A percentile compares a stretch with the other conserved stretches of the same genome.
Conservation (phyloP, 148 eudicot genomes). For the Polygonum aviculare region DNA sequence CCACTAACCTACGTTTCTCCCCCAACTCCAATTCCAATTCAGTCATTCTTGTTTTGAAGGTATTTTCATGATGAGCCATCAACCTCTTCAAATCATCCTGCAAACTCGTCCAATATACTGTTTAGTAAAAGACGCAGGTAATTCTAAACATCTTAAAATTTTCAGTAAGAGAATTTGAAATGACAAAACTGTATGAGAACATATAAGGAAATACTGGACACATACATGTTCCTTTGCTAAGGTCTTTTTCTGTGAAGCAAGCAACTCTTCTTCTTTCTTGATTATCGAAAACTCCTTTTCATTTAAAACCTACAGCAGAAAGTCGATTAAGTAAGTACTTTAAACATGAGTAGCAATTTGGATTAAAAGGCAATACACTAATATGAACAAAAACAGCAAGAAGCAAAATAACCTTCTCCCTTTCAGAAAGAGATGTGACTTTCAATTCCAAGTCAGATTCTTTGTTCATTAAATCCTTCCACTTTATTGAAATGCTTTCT, state of each 20-base stretch:
- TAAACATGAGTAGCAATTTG: neutral
- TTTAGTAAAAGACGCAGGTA: neutral
- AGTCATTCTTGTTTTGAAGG: slow-evolving; percentile 35
- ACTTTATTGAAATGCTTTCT: slow-evolving; percentile 45
- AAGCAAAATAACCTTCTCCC: slow-evolving; percentile 57
- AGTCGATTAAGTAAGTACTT: neutral
- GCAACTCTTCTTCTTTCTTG: slow-evolving; percentile 65
- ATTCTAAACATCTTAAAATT: neutral
- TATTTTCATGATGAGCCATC: slow-evolving; percentile 52
- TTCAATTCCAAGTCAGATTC: slow-evolving; percentile 36
- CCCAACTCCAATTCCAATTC: slow-evolving; percentile 54
- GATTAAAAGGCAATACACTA: neutral
- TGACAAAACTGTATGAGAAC: neutral
- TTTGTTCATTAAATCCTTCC: slow-evolving; percentile 33
- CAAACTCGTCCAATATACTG: slow-evolving; percentile 9
- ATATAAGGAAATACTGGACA: neutral
- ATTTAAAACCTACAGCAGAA: slow-evolving; percentile 40
- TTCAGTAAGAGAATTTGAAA: neutral
- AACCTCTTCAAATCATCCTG: slow-evolving; percentile 52
- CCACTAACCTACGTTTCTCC: slow-evolving; percentile 47
- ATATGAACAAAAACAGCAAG: neutral
- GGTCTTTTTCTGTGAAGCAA: slow-evolving; percentile 45
- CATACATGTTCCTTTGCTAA: slow-evolving; percentile 64
- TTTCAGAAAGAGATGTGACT: slow-evolving; percentile 45
- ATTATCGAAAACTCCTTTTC: slow-evolving; percentile 50